Conservation (phyloP, 768 basidiomycete species). For the Collybia sp. region DNA sequence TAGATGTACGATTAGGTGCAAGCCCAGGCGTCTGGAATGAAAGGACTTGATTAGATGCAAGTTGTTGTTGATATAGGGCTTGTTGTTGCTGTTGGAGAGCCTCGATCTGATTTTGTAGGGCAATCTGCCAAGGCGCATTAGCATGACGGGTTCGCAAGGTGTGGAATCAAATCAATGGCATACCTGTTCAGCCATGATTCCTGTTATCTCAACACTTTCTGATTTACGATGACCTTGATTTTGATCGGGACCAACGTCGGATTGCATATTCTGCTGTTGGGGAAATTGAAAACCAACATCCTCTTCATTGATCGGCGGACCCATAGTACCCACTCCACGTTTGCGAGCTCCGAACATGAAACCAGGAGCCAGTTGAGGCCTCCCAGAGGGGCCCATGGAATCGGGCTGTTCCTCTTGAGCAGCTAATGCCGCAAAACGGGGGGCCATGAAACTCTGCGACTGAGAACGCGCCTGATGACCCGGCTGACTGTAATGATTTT, state of each 20-base stretch:
- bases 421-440: slow-evolving; percentile 80
- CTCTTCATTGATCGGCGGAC: slow-evolving; percentile 76
- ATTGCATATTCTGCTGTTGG: slow-evolving; percentile 27
- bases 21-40: slow-evolving; percentile 77
- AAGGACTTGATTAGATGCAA: slow-evolving; percentile 82
- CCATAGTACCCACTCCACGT: slow-evolving; percentile 48
- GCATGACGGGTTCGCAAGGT: background rate
- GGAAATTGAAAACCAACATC: slow-evolving; percentile 82
- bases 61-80: slow-evolving; percentile 83
- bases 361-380: slow-evolving; percentile 85
- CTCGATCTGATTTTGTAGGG: slow-evolving; percentile 87
- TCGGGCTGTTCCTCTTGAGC: slow-evolving; percentile 69
- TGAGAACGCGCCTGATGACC: slow-evolving; percentile 70
- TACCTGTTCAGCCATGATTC: slow-evolving; percentile 97
- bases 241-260: slow-evolving; percentile 23
- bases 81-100: slow-evolving; percentile 88
- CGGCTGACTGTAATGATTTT: slow-evolving; percentile 44
- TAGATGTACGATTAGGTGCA: slow-evolving; percentile 48
- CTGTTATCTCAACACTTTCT: slow-evolving; percentile 74
- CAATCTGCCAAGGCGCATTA: slow-evolving; percentile 50
- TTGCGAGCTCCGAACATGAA: slow-evolving; percentile 86
- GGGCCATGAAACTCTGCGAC: slow-evolving; percentile 83
- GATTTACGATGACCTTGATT: slow-evolving; percentile 43
- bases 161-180: slow-evolving; percentile 22
- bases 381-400: slow-evolving; percentile 63